phyloP scores from a whole-genome alignment of 257 asterid species.

The Apocynum venetum region DNA sequence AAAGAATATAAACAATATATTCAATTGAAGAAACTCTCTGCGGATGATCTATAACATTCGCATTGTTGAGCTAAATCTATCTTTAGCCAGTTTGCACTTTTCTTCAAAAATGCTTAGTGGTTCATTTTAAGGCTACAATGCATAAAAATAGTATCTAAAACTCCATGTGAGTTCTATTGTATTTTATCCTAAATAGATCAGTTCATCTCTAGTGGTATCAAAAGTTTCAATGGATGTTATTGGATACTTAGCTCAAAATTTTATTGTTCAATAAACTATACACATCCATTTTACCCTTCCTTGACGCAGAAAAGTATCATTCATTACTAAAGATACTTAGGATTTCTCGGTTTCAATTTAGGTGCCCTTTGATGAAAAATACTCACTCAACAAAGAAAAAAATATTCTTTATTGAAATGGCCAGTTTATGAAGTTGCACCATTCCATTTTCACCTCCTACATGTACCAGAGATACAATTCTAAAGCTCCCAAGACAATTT shows the following conservation, averaged over 20 bases:
- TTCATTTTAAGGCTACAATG: too few relatives aligned
- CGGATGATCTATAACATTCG: too few relatives aligned
- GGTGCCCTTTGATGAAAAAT: neutral
- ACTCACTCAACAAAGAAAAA: neutral
- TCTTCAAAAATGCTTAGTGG: too few relatives aligned
- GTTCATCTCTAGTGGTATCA: neutral
- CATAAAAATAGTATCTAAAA: too few relatives aligned
- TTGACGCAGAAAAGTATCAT: neutral
- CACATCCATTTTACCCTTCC: neutral
- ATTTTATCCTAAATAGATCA: neutral
- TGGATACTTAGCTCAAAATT: neutral
- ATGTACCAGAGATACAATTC: neutral
- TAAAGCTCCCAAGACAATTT: neutral
- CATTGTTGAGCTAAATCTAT: too few relatives aligned
- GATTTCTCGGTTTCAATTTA: neutral
- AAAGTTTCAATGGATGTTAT: neutral
- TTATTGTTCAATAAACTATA: too few relatives aligned
- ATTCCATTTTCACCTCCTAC: neutral
- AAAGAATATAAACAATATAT: too few relatives aligned
- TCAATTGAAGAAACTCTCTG: neutral
- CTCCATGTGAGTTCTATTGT: neutral
- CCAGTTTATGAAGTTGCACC: neutral
- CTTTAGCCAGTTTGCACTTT: too few relatives aligned
- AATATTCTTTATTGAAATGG: neutral
- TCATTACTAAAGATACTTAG: neutral